Evolutionary conservation across 2,329 filamentous ascomycete genomes (phyloP), one percentile per base, ranked within the genome.

Genomic region (Sporothrix phasma): DNA sequence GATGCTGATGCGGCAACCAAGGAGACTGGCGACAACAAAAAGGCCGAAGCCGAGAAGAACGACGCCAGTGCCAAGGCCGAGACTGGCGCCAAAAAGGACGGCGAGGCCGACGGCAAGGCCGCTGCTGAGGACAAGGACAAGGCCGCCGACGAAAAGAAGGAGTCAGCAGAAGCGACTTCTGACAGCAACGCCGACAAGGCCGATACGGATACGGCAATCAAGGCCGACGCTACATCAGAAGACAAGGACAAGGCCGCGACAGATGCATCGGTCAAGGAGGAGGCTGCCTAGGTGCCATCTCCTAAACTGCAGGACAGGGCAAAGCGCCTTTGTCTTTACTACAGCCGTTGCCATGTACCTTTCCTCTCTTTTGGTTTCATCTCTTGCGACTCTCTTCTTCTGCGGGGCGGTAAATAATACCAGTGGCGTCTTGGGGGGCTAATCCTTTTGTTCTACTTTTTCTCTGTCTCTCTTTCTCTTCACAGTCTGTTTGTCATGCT

Each of bases 181-280:
- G 22, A 45, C 17, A 45, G 39, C 37, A 45, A 15, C n/a, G n/a
- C n/a, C n/a, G n/a, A n/a, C 3, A 45, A 59, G 37, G 39, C 54
- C 6, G 54, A 43, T 15, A 15, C 24, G 15, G 24, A 45, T 15
- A 17, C 58, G 29, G 49, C 49, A 17, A n/a, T n/a, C n/a, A n/a
- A n/a, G n/a, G n/a, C n/a, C n/a, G n/a, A n/a, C n/a, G 53, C 53
- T 5, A 15, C 47, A 29, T 51, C 47, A 22, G 47, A 51, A 5
- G 47, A 51, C 15, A 29, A 29, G n/a, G 47, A 51, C 15, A 29
- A 29, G n/a, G 31, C 51, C 5, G 51, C 31, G 10, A 29, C 61
- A 2, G 70, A 61, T 10, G 67, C 69, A 60, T 37, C 56, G 17
- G 63, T 65, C 3, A 67, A 65, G 64, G 61, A 59, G 51, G 64